Conservation (phyloP, 805 yeast species). For the Starmera pachycereana region DNA sequence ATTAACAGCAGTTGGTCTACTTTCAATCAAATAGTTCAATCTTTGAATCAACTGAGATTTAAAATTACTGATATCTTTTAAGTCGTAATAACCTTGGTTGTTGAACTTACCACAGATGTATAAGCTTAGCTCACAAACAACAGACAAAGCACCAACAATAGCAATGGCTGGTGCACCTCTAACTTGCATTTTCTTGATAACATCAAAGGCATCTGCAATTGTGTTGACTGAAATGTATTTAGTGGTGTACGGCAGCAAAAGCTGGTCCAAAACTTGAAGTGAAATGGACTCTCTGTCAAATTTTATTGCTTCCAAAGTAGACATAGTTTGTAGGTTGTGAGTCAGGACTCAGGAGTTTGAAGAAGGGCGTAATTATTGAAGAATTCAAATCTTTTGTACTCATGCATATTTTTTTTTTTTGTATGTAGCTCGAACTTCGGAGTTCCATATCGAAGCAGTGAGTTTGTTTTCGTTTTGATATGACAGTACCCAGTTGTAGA, state of each 20-base stretch:
- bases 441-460: too few relatives aligned
- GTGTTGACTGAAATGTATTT: slow-evolving; percentile 50
- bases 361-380: too few relatives aligned
- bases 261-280: slow-evolving; percentile 69
- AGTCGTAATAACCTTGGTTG: slow-evolving; percentile 23
- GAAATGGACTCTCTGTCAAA: slow-evolving; percentile 37
- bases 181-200: slow-evolving; percentile 87
- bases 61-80: slow-evolving; percentile 20
- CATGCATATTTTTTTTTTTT: too few relatives aligned
- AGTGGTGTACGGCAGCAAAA: slow-evolving; percentile 71
- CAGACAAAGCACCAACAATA: slow-evolving; percentile 80
- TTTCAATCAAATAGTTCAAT: slow-evolving; percentile 56
- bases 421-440: too few relatives aligned
- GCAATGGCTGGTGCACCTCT: slow-evolving; percentile 99
- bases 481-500: too few relatives aligned
- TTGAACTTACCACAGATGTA: slow-evolving; percentile 18
- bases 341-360: too few relatives aligned
- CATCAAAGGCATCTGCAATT: slow-evolving; percentile 69
- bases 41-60: slow-evolving; percentile 31
- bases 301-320: slow-evolving; percentile 52
- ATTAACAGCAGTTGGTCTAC: slow-evolving; percentile 96
- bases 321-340: slow-evolving; percentile 8
- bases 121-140: slow-evolving; percentile 57
- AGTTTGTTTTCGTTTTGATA: too few relatives aligned
- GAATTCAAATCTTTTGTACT: too few relatives aligned